phyloP scores from a whole-genome alignment of 768 basidiomycete genomes.

The Leccinum sublutescens region DNA sequence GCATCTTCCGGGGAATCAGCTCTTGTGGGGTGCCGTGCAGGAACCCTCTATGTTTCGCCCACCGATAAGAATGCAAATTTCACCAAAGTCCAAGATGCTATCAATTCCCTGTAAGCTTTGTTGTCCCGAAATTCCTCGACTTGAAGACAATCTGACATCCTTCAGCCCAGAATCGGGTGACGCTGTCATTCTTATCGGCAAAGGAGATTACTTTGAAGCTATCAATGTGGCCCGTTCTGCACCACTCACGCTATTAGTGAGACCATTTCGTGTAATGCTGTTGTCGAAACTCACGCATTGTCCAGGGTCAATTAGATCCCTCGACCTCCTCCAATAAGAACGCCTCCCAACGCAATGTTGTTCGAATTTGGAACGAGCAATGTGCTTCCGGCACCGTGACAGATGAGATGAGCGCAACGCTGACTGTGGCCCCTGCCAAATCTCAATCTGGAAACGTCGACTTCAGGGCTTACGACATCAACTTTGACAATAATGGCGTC shows the following conservation, averaged over 20 bases:
- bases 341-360: slow-evolving; percentile 46
- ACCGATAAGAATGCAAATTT: slow-evolving; percentile 47
- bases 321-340: slow-evolving; percentile 40
- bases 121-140: background rate
- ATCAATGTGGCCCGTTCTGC: slow-evolving; percentile 38
- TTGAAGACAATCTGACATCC: background rate
- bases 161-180: background rate
- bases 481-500: slow-evolving; percentile 67
- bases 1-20: slow-evolving; percentile 44
- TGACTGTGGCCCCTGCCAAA: slow-evolving; percentile 54
- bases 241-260: slow-evolving; percentile 56
- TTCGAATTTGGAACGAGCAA: slow-evolving; percentile 50
- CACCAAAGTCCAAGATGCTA: slow-evolving; percentile 51
- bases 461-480: slow-evolving; percentile 66
- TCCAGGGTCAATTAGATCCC: slow-evolving; percentile 49
- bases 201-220: background rate
- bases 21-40: slow-evolving; percentile 51
- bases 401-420: slow-evolving; percentile 58
- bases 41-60: slow-evolving; percentile 58
- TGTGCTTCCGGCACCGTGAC: slow-evolving; percentile 45
- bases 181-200: background rate
- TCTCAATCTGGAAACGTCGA: slow-evolving; percentile 53
- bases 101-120: slow-evolving; percentile 51
- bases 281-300: slow-evolving; percentile 1
- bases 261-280: background rate